Evolutionary conservation across 2,329 filamentous ascomycete species (phyloP).

Genomic region (Sporothrix humicola): DNA sequence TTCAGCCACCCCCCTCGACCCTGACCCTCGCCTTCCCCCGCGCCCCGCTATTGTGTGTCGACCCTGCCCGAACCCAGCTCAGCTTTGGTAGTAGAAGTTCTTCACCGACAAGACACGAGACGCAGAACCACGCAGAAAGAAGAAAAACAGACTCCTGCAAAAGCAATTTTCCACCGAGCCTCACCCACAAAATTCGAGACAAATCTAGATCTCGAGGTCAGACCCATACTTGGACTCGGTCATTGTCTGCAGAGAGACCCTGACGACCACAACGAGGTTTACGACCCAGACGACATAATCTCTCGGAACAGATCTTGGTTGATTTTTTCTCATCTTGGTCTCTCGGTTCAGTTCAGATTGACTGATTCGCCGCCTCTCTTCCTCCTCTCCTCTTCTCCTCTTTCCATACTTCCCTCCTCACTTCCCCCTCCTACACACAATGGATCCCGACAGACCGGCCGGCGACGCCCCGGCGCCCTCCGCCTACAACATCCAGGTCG

Average conservation of each 20-base stretch:
- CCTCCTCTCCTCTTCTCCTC: not conserved
- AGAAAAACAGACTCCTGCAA: not conserved
- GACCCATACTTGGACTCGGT: not conserved
- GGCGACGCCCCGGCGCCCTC: slow-evolving; percentile 43
- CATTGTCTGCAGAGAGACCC: not conserved
- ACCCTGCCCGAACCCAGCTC: not conserved
- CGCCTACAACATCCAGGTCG: slow-evolving; percentile 64
- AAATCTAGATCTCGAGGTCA: not conserved
- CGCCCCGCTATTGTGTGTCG: slow-evolving; percentile 11
- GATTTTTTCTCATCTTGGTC: too few species aligned
- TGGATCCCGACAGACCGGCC: slow-evolving; percentile 56
- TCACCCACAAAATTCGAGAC: not conserved
- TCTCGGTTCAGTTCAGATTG: not conserved
- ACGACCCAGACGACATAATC: not conserved
- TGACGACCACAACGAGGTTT: not conserved
- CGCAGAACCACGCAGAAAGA: not conserved
- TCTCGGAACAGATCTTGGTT: too few species aligned
- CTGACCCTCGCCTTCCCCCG: not conserved
- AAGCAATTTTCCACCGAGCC: slow-evolving; percentile 10
- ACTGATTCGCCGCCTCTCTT: not conserved
- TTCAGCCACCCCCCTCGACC: slow-evolving; percentile 1
- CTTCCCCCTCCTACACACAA: slow-evolving; percentile 43
- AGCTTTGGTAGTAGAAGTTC: not conserved
- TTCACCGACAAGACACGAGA: slow-evolving; percentile 2
- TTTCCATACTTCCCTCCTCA: not conserved